Evolutionary conservation across 495 filamentous ascomycete species (phyloP).

Genomic region (Hyaloscypha finlandica): DNA sequence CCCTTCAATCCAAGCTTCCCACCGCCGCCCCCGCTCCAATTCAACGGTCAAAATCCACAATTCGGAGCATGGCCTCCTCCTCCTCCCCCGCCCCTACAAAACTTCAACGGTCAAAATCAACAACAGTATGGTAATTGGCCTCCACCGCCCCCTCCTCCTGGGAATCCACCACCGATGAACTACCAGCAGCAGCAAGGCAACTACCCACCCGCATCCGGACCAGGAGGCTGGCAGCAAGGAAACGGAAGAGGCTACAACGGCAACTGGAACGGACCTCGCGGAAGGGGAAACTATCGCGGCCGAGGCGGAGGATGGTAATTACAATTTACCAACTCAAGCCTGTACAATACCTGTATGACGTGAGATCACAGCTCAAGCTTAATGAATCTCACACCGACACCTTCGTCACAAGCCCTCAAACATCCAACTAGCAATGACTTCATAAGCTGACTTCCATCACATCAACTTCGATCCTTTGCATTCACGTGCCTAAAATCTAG

Average conservation of each 20-base stretch:
- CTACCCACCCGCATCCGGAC: slow-evolving; percentile 14
- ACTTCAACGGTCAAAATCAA: slow-evolving; percentile 12
- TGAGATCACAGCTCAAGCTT: background rate
- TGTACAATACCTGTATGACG: background rate
- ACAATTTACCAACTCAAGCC: background rate
- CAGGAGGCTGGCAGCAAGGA: slow-evolving; percentile 27
- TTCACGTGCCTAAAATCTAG: background rate
- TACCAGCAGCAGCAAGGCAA: slow-evolving; percentile 18
- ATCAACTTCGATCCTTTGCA: background rate
- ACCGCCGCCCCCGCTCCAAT: slow-evolving; percentile 30
- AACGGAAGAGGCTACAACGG: slow-evolving; percentile 29
- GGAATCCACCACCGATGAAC: slow-evolving; percentile 8
- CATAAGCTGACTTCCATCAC: background rate
- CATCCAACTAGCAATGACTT: background rate
- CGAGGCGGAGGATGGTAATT: slow-evolving; percentile 27
- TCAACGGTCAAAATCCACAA: slow-evolving; percentile 29
- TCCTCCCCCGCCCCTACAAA: slow-evolving; percentile 39
- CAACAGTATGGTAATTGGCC: slow-evolving; percentile 17
- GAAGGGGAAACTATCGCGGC: slow-evolving; percentile 28
- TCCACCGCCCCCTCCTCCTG: slow-evolving; percentile 30
- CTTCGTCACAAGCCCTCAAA: background rate
- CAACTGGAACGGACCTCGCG: slow-evolving; percentile 22
- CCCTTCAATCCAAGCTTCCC: slow-evolving; percentile 27
- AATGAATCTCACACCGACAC: background rate
- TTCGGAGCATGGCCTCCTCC: slow-evolving; percentile 37